These are phyloP conservation scores for Talaromyces sp. DNA, from an alignment of 2,329 filamentous ascomycete genomes.

Conservation along the genomic window DNA sequence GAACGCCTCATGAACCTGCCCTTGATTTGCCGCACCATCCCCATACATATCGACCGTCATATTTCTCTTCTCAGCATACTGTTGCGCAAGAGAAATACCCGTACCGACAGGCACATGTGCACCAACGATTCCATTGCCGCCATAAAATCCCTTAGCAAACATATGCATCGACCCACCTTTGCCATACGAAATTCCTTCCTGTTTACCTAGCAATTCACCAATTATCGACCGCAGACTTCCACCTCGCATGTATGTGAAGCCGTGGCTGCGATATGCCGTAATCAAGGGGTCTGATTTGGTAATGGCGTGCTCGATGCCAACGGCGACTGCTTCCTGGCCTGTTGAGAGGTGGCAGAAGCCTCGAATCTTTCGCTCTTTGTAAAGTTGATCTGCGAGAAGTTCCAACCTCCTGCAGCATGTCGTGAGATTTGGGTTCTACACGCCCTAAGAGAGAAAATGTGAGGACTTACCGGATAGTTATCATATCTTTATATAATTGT, in stretches of 20 bases:
- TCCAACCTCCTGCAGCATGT: slow-evolving; percentile 79
- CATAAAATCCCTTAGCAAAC: slow-evolving; percentile 93
- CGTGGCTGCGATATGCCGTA: slow-evolving; percentile 94
- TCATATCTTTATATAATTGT: slow-evolving; percentile 97
- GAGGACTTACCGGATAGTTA: slow-evolving; percentile 67
- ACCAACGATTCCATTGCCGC: slow-evolving; percentile 94
- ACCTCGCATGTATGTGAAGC: slow-evolving; percentile 90
- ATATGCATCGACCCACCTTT: slow-evolving; percentile 99
- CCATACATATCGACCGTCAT: slow-evolving; percentile 83
- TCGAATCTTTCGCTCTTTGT: slow-evolving; percentile 99
- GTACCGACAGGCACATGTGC: slow-evolving; percentile 93
- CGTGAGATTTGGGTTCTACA: neutral
- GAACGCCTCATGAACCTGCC: slow-evolving; percentile 95
- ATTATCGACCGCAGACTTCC: slow-evolving; percentile 82
- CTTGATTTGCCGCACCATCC: slow-evolving; percentile 94
- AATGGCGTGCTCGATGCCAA: slow-evolving; percentile 89
- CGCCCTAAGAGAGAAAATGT: no score
- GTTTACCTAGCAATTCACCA: slow-evolving; percentile 82
- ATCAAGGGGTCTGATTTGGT: slow-evolving; percentile 84
- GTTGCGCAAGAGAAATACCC: slow-evolving; percentile 86
- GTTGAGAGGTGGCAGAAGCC: slow-evolving; percentile 98
- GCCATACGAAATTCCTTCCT: slow-evolving; percentile 89
- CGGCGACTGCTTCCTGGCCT: slow-evolving; percentile 90
- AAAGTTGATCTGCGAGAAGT: slow-evolving; percentile 90
- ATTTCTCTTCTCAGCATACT: slow-evolving; percentile 79